Evolutionary conservation across 1,139 yeast genomes (phyloP).

Genomic region (Geotrichum restrictum): DNA sequence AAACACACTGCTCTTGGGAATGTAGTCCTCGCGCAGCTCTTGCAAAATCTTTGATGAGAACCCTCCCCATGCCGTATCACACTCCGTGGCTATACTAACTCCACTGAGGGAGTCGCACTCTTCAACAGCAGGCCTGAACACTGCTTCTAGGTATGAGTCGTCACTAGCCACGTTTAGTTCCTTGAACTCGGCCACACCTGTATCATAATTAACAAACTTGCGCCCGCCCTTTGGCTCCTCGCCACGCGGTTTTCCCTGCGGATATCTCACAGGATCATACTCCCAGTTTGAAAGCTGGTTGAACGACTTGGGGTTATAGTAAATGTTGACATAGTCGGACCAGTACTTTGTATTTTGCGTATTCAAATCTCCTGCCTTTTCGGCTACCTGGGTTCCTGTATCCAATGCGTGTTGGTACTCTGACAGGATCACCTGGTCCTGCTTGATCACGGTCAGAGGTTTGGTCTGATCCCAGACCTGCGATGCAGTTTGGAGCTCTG

Average conservation of each 20-base stretch:
- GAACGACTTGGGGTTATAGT: conserved; percentile 61
- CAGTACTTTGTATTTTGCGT: conserved; percentile 56
- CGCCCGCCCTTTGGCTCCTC: conserved; percentile 35
- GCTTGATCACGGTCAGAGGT: conserved; percentile 23
- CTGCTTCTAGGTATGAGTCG: conserved; percentile 53
- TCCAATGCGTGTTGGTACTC: conserved; percentile 65
- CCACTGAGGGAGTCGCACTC: conserved; percentile 74
- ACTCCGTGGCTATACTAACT: conserved; percentile 59
- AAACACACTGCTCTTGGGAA: conserved; percentile 58
- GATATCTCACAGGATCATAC: conserved; percentile 41
- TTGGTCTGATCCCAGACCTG: conserved; percentile 18
- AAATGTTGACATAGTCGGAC: conserved; percentile 74
- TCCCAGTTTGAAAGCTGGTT: conserved; percentile 56
- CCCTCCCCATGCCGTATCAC: conserved; percentile 85
- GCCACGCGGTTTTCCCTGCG: conserved; percentile 43
- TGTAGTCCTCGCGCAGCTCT: conserved; percentile 64
- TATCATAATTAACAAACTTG: conserved; percentile 43
- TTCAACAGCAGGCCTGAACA: conserved; percentile 65
- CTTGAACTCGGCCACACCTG: conserved; percentile 51
- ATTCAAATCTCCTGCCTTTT: conserved; percentile 36
- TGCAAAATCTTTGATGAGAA: conserved; percentile 52
- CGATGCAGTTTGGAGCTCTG: not conserved
- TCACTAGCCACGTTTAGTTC: conserved; percentile 33
- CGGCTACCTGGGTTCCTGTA: conserved; percentile 35
- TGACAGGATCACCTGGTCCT: conserved; percentile 43